phyloP scores from a whole-genome alignment of 1,139 yeast species.

The Suhomyces chickasaworum region DNA sequence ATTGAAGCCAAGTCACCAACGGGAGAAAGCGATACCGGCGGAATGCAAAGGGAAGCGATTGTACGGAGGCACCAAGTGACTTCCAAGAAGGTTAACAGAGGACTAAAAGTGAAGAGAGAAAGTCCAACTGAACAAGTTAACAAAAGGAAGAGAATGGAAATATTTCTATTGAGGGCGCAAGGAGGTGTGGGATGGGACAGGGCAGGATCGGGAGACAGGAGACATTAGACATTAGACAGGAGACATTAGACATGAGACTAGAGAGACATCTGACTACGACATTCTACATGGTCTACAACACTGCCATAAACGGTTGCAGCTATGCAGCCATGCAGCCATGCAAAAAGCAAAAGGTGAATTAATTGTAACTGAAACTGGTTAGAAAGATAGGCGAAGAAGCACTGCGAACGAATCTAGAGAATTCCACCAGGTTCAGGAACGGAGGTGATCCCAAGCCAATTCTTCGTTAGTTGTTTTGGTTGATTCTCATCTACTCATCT shows the following conservation, averaged over 20 bases:
- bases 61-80: not conserved
- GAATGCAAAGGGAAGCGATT: not conserved
- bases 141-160: not conserved
- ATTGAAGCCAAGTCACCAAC: too few relatives aligned
- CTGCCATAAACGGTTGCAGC: too few relatives aligned
- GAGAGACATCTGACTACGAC: too few relatives aligned
- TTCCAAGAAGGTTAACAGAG: not conserved
- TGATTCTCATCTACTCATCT: too few relatives aligned
- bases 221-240: slow-evolving; percentile 10
- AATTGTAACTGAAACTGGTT: not conserved
- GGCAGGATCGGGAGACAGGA: slow-evolving; percentile 11
- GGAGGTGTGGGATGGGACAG: slow-evolving; percentile 8
- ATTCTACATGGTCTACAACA: not conserved
- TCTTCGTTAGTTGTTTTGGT: too few relatives aligned
- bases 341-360: too few relatives aligned
- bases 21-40: too few relatives aligned
- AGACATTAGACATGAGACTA: not conserved
- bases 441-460: too few relatives aligned
- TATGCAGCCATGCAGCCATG: not conserved
- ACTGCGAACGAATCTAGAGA: not conserved
- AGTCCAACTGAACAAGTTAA: not conserved
- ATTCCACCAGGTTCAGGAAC: too few relatives aligned
- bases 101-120: not conserved
- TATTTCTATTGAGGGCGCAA: slow-evolving; percentile 6
- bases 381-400: not conserved